Evolutionary conservation across 352 stramenopile genomes (phyloP).

Genomic region (Pythium utonaiense): DNA sequence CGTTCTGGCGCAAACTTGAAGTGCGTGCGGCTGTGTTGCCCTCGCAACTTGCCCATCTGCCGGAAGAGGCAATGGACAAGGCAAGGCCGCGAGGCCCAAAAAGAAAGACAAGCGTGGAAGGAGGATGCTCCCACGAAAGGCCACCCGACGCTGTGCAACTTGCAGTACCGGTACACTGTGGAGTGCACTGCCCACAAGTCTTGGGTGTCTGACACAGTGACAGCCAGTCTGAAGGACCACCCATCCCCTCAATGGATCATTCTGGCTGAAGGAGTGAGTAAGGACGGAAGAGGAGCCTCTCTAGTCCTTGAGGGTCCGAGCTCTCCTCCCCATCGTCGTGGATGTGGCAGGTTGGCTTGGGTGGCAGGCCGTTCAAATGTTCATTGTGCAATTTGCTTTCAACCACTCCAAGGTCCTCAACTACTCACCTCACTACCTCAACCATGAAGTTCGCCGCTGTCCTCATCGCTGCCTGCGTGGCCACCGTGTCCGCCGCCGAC

Average conservation of each 20-base stretch:
- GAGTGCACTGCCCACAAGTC: too few relatives aligned
- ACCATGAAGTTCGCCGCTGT: too few relatives aligned
- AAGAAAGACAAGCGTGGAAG: not conserved
- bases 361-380: too few relatives aligned
- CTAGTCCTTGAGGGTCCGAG: too few relatives aligned
- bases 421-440: not conserved
- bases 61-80: not conserved
- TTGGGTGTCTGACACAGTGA: not conserved
- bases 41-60: not conserved
- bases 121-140: too few relatives aligned
- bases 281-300: not conserved
- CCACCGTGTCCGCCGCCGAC: conserved; percentile 1
- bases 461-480: not conserved
- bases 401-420: not conserved
- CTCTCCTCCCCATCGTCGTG: not conserved
- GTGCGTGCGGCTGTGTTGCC: not conserved
- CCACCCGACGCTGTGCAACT: too few relatives aligned
- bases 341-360: not conserved
- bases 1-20: not conserved
- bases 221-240: not conserved
- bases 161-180: too few relatives aligned
- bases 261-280: too few relatives aligned
- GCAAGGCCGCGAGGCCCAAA: not conserved
- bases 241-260: too few relatives aligned
- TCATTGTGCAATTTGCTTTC: conserved; percentile 15